phyloP scores from a whole-genome alignment of 495 filamentous ascomycete genomes.

The Aspergillus leporis region DNA sequence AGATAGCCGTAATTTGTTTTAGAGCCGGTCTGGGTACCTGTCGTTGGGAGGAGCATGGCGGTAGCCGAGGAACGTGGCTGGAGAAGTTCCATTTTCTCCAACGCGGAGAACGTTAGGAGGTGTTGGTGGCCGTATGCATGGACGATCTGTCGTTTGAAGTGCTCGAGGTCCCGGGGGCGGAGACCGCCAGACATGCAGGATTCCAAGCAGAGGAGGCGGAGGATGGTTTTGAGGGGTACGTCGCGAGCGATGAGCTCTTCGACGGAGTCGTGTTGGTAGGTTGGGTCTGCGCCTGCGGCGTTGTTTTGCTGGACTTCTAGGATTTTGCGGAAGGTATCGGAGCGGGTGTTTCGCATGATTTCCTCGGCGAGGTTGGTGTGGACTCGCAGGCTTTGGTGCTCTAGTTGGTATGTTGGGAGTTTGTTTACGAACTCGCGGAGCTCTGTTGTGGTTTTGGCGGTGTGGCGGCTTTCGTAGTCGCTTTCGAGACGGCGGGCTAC shows the following conservation, averaged over 20 bases:
- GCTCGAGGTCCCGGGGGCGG: slow-evolving; percentile 81
- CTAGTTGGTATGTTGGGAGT: slow-evolving; percentile 86
- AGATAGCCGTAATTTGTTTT: slow-evolving; percentile 92
- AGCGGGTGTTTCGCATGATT: slow-evolving; percentile 85
- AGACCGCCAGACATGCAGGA: slow-evolving; percentile 88
- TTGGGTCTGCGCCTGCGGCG: slow-evolving; percentile 86
- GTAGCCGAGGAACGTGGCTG: slow-evolving; percentile 68
- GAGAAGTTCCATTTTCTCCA: slow-evolving; percentile 88
- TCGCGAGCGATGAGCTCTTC: slow-evolving; percentile 91
- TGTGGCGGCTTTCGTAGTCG: slow-evolving; percentile 87
- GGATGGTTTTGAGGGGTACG: slow-evolving; percentile 71
- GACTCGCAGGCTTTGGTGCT: slow-evolving; percentile 86
- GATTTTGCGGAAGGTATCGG: slow-evolving; percentile 82
- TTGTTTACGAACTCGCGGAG: slow-evolving; percentile 91
- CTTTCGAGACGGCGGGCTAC: slow-evolving; percentile 83
- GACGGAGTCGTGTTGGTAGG: slow-evolving; percentile 83
- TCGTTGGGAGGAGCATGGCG: slow-evolving; percentile 66
- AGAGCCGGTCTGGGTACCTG: slow-evolving; percentile 53
- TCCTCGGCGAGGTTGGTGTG: slow-evolving; percentile 94
- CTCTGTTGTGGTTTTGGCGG: slow-evolving; percentile 84
- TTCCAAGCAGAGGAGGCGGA: slow-evolving; percentile 87
- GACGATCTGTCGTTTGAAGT: slow-evolving; percentile 81
- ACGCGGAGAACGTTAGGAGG: slow-evolving; percentile 79
- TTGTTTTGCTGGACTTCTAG: slow-evolving; percentile 96
- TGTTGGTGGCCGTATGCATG: slow-evolving; percentile 96